These are phyloP conservation scores for Mesembryanthemum crystallinum DNA, from an alignment of 148 eudicot genomes.

Conservation along the genomic window DNA sequence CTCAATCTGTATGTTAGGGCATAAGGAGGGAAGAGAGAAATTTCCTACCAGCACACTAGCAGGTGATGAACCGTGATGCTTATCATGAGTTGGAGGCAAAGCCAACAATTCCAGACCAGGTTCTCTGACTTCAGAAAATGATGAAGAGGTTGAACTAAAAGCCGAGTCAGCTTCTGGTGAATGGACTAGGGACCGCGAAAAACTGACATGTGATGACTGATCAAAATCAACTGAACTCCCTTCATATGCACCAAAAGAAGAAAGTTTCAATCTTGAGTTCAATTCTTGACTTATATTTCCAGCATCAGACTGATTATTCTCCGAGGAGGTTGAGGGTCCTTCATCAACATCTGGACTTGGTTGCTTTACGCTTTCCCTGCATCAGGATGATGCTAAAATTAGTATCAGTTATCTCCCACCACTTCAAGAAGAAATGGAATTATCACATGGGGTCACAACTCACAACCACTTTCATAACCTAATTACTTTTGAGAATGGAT, in stretches of 20 bases:
- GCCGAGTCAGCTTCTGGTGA: slow-evolving; percentile 26
- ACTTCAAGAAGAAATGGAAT: slow-evolving; percentile 3
- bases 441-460: background rate
- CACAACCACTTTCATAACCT: background rate
- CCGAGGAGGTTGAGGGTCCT: slow-evolving; percentile 15
- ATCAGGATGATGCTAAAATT: slow-evolving; percentile 9
- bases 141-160: slow-evolving; percentile 27
- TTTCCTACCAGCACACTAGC: slow-evolving; percentile 47
- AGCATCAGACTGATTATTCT: slow-evolving; percentile 4
- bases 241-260: slow-evolving; percentile 22
- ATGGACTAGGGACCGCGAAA: slow-evolving; percentile 21
- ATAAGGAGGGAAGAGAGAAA: background rate
- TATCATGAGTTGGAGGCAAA: slow-evolving; percentile 19
- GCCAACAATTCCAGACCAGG: slow-evolving; percentile 29
- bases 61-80: slow-evolving; percentile 34
- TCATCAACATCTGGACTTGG: slow-evolving; percentile 11
- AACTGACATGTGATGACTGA: slow-evolving; percentile 22
- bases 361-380: slow-evolving; percentile 29
- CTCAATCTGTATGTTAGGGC: background rate
- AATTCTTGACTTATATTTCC: slow-evolving; percentile 16
- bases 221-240: slow-evolving; percentile 29
- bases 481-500: background rate
- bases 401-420: background rate
- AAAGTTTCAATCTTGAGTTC: slow-evolving; percentile 12
- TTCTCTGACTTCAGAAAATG: slow-evolving; percentile 26